Percentiles rank a stretch among this genome's conserved stretches.
These are phyloP conservation scores for Microthlaspi erraticum DNA, from an alignment of 345 rosid genomes.

Conservation along the genomic window DNA sequence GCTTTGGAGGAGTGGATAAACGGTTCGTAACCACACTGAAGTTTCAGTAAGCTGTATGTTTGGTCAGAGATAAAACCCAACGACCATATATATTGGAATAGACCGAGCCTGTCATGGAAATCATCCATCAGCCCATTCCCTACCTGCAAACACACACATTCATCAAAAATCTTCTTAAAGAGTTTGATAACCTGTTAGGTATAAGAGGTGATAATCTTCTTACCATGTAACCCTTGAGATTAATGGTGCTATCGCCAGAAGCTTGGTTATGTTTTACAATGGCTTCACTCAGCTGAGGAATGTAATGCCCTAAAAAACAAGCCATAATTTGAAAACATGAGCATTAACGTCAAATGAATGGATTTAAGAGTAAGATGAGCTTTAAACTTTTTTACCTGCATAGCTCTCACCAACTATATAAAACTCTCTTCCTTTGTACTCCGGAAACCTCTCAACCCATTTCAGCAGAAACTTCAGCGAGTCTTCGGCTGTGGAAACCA, in stretches of 20 bases:
- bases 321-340: neutral
- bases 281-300: conserved; percentile 90
- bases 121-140: conserved; percentile 96
- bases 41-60: conserved; percentile 68
- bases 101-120: conserved; percentile 76
- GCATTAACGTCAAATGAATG: neutral
- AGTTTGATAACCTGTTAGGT: neutral
- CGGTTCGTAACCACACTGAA: conserved; percentile 69
- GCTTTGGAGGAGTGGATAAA: conserved; percentile 69
- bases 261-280: conserved; percentile 65
- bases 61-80: conserved; percentile 90
- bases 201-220: too few relatives aligned
- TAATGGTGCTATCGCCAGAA: conserved; percentile 51
- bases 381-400: conserved; percentile 56
- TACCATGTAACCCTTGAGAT: conserved; percentile 95
- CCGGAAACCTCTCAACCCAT: conserved; percentile 93
- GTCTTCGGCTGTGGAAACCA: conserved; percentile 67
- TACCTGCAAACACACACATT: conserved; percentile 59
- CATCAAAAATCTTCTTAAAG: conserved; percentile 11
- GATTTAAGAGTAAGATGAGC: conserved; percentile 1
- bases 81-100: conserved; percentile 85
- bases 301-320: conserved; percentile 77
- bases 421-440: conserved; percentile 86
- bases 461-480: conserved; percentile 71
- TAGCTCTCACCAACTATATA: conserved; percentile 91